Base-by-base conservation (phyloP, 208 protist species). In the Jaenimonas drosophilae region DNA sequence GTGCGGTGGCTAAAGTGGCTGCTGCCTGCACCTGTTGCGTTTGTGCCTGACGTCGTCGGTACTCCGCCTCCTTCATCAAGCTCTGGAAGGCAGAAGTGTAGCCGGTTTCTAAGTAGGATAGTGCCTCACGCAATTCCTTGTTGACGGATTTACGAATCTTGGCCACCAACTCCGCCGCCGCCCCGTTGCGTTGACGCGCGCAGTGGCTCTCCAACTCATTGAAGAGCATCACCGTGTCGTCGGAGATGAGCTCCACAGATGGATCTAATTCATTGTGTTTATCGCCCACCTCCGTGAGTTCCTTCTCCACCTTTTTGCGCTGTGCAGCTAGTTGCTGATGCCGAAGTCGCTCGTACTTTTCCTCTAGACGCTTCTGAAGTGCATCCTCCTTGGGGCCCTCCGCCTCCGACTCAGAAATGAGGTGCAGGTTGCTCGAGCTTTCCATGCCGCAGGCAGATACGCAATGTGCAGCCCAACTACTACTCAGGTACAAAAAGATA, bases 81-180 rank as follows among this genome's bases (percentile, higher is more conserved):
- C 62, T 65, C 26, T 82, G 37, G 33, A 88, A 94, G 17, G 59
- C 71, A 2, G 78, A 88, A 4, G 58, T 73, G 64, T 94, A 90
- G 17, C 79, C 79, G 5, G 78, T 64, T 43, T 90, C 78, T 14
- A 88, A 38, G 39, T 64, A 77, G 1, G 59, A 64, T 42, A 87
- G 49, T 1, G 68, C 62, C 60, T 90, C 64, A 6, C 75, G 63
- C 16, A 94, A 30, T 39, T 94, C 72, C 2, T 41, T 52, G 52
- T 94, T 89, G 27, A 72, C 69, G 20, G 64, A 48, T 0, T 25
- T 19, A 14, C 78, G 80, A 33, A 87, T 77, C 39, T 66, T 44
- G 14, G 72, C 65, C 26, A 90, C 58, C 17, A 90, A 63, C 28
- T 59, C 58, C 11, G 51, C 37, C 1, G 53, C 34, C 7, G 60